Conservation (phyloP, 306 rosid species). For the Prunus mira region DNA sequence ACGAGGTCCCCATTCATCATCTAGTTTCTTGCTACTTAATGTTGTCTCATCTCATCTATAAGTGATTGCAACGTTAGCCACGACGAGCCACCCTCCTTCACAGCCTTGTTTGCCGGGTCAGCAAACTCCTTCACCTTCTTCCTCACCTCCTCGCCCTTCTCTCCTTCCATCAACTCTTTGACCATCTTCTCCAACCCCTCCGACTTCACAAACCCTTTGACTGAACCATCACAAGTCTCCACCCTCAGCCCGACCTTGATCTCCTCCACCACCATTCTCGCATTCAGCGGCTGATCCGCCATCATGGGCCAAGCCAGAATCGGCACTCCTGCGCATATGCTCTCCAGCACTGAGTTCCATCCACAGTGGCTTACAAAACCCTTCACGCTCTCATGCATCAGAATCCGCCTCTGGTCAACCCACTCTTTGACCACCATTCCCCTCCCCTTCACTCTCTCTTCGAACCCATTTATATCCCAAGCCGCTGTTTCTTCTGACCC, state of each 20-base stretch:
- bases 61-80: slow-evolving; percentile 22
- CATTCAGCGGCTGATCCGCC: slow-evolving; percentile 49
- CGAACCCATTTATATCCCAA: slow-evolving; percentile 23
- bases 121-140: slow-evolving; percentile 34
- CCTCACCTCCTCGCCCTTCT: slow-evolving; percentile 30
- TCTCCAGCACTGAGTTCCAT: slow-evolving; percentile 54
- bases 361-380: slow-evolving; percentile 61
- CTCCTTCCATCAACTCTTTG: slow-evolving; percentile 47
- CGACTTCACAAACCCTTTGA: slow-evolving; percentile 38
- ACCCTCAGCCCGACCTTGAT: slow-evolving; percentile 37
- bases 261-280: slow-evolving; percentile 54
- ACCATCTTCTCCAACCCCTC: slow-evolving; percentile 33
- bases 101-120: slow-evolving; percentile 33
- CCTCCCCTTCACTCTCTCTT: slow-evolving; percentile 31
- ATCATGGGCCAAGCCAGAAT: slow-evolving; percentile 46
- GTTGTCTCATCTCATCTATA: slow-evolving; percentile 13
- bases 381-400: slow-evolving; percentile 37
- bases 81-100: slow-evolving; percentile 43
- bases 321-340: slow-evolving; percentile 46
- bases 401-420: slow-evolving; percentile 46
- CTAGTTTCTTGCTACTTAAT: not conserved
- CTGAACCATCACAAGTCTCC: slow-evolving; percentile 20
- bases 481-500: not conserved
- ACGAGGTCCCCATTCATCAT: not conserved
- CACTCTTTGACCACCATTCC: slow-evolving; percentile 51